Percentiles rank a stretch among this genome's conserved stretches.
Evolutionary conservation across 169 alveolate genomes (phyloP).

Genomic region (Plasmodium vivax): DNA sequence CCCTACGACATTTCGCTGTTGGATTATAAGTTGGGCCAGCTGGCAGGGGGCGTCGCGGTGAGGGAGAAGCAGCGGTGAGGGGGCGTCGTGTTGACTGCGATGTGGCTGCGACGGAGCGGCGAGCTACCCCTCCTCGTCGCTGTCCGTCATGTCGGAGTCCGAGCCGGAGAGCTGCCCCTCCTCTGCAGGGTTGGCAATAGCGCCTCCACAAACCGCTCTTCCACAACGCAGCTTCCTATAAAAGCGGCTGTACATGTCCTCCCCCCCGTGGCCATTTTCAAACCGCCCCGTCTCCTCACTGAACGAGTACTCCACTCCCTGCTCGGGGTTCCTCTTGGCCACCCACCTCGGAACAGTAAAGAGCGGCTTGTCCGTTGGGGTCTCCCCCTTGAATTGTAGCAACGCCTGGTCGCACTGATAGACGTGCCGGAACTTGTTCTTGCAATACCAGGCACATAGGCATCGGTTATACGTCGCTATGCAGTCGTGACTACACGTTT

Average conservation of each 20-base stretch:
- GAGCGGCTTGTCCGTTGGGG: slow-evolving; percentile 77
- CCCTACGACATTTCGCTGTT: slow-evolving; percentile 50
- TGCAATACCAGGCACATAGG: slow-evolving; percentile 81
- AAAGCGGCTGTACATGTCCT: slow-evolving; percentile 25
- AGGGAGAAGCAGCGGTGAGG: too few relatives aligned
- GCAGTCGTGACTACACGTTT: slow-evolving; percentile 83
- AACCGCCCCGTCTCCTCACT: neutral
- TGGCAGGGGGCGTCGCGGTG: neutral
- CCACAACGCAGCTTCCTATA: slow-evolving; percentile 16
- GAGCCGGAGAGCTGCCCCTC: neutral
- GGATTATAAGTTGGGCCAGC: neutral
- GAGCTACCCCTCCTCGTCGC: slow-evolving; percentile 29
- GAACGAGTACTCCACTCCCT: slow-evolving; percentile 6
- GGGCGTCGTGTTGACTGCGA: too few relatives aligned
- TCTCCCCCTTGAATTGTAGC: slow-evolving; percentile 80
- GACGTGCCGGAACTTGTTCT: slow-evolving; percentile 66
- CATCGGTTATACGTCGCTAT: slow-evolving; percentile 81
- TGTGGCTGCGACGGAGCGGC: neutral
- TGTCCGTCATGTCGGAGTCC: slow-evolving; percentile 53
- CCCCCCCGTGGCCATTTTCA: neutral
- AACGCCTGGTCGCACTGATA: slow-evolving; percentile 74
- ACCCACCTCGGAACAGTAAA: slow-evolving; percentile 79
- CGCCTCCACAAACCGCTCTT: neutral
- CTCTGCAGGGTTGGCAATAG: neutral
- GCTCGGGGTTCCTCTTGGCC: slow-evolving; percentile 73